Percentiles rank a stretch among this genome's conserved stretches.
Evolutionary conservation across 768 basidiomycete species (phyloP).

Genomic region (Albatrellus ellisii): DNA sequence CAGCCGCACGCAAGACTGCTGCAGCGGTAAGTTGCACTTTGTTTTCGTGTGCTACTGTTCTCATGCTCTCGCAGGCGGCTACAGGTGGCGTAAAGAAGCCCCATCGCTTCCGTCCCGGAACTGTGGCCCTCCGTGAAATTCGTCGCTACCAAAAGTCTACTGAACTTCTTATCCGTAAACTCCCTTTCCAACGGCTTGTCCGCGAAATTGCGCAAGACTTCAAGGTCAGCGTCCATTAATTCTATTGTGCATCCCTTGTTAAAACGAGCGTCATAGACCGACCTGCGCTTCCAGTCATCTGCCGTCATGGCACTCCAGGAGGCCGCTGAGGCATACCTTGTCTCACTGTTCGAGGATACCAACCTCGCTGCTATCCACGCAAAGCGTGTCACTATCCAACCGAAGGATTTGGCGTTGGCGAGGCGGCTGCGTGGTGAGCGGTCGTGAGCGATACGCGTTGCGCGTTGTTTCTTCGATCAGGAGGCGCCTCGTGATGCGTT

Average conservation of each 20-base stretch:
- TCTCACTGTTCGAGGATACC: conserved; percentile 32
- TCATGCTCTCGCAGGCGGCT: conserved; percentile 17
- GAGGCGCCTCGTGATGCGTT: too few relatives aligned
- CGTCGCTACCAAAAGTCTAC: conserved; percentile 29
- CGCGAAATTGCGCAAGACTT: conserved; percentile 56
- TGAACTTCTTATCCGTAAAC: conserved; percentile 31
- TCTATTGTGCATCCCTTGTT: too few relatives aligned
- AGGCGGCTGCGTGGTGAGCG: conserved; percentile 35
- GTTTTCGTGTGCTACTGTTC: not conserved
- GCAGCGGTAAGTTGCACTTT: conserved; percentile 19
- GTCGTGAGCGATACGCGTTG: conserved; percentile 15
- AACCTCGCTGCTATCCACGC: conserved; percentile 41
- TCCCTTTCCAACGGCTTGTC: conserved; percentile 55
- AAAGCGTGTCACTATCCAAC: conserved; percentile 41
- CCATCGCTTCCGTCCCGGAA: conserved; percentile 26
- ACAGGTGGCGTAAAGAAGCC: conserved; percentile 60
- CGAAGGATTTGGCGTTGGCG: conserved; percentile 40
- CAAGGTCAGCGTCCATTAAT: conserved; percentile 25
- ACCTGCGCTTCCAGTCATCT: conserved; percentile 53
- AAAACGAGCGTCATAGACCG: conserved; percentile 22
- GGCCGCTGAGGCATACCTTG: conserved; percentile 35
- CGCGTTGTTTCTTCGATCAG: too few relatives aligned
- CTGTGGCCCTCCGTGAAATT: conserved; percentile 26
- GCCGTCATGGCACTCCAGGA: conserved; percentile 52
- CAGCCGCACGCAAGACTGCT: conserved; percentile 45